Evolutionary conservation across 768 basidiomycete species (phyloP).

Genomic region (Strobilomyces echinocephalus): DNA sequence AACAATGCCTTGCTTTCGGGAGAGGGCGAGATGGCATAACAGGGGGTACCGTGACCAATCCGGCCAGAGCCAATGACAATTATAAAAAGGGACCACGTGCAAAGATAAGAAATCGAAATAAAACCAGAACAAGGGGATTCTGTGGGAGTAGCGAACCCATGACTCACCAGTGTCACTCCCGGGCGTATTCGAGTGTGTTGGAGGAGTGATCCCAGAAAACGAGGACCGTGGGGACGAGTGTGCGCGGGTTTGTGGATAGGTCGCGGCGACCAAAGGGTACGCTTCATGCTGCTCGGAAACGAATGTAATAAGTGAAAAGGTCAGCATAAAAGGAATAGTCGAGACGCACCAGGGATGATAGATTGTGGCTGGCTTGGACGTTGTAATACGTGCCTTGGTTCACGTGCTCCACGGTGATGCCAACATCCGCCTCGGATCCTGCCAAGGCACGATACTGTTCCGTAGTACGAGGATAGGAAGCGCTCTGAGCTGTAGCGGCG

Average conservation of each 20-base stretch:
- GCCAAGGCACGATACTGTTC: slow-evolving; percentile 6
- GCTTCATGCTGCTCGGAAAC: slow-evolving; percentile 13
- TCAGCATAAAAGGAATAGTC: neutral
- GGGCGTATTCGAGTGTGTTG: slow-evolving; percentile 24
- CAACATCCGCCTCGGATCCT: slow-evolving; percentile 6
- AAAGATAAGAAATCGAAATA: neutral
- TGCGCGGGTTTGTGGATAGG: slow-evolving; percentile 7
- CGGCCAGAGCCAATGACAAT: neutral
- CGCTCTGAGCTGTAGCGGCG: neutral
- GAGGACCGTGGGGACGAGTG: slow-evolving; percentile 19
- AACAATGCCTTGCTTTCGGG: neutral
- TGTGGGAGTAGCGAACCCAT: neutral
- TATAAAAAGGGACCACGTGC: neutral
- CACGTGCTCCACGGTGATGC: slow-evolving; percentile 17
- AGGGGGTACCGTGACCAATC: neutral
- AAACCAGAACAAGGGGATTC: neutral
- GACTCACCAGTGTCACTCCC: slow-evolving; percentile 27
- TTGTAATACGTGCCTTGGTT: slow-evolving; percentile 10
- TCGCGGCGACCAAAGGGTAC: neutral
- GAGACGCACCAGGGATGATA: slow-evolving; percentile 26
- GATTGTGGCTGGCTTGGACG: slow-evolving; percentile 12
- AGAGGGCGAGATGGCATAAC: neutral
- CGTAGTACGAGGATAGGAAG: slow-evolving; percentile 1
- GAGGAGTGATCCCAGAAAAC: slow-evolving; percentile 20
- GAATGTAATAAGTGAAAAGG: neutral